A percentile compares a stretch with the other conserved stretches of the same genome.
Evolutionary conservation across 768 basidiomycete genomes (phyloP).

Genomic region (Amanita pseudoporphyria): DNA sequence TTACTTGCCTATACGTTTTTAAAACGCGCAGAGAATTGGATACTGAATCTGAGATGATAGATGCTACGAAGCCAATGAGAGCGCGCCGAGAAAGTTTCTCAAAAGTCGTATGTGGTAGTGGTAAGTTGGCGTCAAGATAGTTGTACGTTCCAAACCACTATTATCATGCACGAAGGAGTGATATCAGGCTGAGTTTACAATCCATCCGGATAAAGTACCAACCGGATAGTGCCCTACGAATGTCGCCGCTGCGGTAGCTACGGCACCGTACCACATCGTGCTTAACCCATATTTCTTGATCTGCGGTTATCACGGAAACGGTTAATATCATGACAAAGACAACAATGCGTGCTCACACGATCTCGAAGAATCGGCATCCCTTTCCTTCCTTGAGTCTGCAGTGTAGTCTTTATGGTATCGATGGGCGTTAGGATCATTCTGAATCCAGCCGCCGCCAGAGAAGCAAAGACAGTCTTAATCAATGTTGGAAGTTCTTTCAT

Average conservation of each 20-base stretch:
- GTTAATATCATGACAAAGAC: not conserved
- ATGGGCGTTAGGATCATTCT: conserved; percentile 89
- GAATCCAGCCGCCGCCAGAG: conserved; percentile 71
- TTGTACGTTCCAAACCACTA: conserved; percentile 88
- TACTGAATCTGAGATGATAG: conserved; percentile 74
- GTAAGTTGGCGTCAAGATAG: conserved; percentile 57
- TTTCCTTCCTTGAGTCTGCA: conserved; percentile 80
- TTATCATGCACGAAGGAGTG: conserved; percentile 5
- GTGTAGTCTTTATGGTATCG: conserved; percentile 91
- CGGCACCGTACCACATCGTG: conserved; percentile 82
- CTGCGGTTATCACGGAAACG: conserved; percentile 15
- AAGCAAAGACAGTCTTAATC: conserved; percentile 74
- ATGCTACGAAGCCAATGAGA: conserved; percentile 85
- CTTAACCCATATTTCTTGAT: conserved; percentile 67
- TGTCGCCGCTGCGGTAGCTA: conserved; percentile 89
- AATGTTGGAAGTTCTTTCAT: conserved; percentile 51
- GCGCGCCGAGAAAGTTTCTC: conserved; percentile 71
- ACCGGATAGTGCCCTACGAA: conserved; percentile 91
- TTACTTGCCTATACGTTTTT: conserved; percentile 94
- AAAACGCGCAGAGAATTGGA: conserved; percentile 88
- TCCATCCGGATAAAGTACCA: conserved; percentile 13
- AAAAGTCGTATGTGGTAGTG: conserved; percentile 37
- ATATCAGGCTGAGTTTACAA: not conserved
- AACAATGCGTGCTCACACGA: conserved; percentile 35
- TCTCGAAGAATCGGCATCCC: conserved; percentile 58